Conservation (phyloP, 148 eudicot species). For the Gaultheria prostrata region DNA sequence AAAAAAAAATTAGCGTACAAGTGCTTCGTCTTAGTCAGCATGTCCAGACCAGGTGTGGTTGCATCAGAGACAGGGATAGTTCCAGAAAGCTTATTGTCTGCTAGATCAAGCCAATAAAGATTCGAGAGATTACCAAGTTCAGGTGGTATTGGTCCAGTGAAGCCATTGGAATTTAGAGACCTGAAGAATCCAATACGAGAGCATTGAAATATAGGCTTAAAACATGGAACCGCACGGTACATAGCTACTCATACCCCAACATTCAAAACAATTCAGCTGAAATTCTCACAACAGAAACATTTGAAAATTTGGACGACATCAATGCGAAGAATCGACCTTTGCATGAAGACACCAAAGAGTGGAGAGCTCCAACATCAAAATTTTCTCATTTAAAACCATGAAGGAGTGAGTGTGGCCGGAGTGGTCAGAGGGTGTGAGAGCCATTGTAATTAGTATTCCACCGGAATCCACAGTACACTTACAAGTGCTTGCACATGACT, state of each 20-base stretch:
- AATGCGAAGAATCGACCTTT: neutral
- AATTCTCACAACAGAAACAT: neutral
- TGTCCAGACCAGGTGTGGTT: conserved; percentile 57
- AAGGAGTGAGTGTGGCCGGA: neutral
- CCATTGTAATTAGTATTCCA: neutral
- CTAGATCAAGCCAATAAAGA: conserved; percentile 73
- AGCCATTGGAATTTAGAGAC: conserved; percentile 38
- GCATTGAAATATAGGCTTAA: neutral
- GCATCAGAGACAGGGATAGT: conserved; percentile 55
- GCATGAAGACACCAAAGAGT: neutral
- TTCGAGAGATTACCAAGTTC: conserved; percentile 55
- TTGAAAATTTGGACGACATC: neutral
- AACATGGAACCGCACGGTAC: neutral
- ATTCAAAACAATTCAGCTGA: neutral
- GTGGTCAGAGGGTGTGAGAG: neutral
- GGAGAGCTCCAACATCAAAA: neutral
- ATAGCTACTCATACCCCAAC: neutral
- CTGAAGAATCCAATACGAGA: conserved; percentile 19
- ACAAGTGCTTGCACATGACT: neutral
- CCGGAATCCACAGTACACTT: neutral
- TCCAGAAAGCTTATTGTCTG: conserved; percentile 63
- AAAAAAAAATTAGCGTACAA: conserved; percentile 44
- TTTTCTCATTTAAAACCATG: neutral
- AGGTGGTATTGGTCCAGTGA: conserved; percentile 49
- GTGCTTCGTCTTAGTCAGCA: conserved; percentile 57